A percentile compares a stretch with the other conserved stretches of the same genome.
Conservation (phyloP, 2,329 filamentous ascomycete genomes). For the Nemania sp. region DNA sequence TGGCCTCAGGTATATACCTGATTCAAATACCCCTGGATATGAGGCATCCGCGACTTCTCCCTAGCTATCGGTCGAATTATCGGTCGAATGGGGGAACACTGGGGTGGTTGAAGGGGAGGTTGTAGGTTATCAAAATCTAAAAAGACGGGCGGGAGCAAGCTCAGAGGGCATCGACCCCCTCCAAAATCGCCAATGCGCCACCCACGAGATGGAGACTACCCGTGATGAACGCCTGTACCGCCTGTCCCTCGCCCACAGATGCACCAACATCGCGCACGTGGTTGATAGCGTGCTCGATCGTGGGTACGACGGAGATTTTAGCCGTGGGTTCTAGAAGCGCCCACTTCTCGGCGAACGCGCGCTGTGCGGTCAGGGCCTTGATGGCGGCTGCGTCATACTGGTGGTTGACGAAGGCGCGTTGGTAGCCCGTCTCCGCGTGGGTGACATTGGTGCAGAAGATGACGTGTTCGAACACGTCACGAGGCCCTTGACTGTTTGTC, state of each 20-base stretch:
- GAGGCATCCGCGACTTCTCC: too few species aligned
- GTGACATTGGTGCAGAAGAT: slow-evolving; percentile 82
- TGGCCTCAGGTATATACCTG: too few species aligned
- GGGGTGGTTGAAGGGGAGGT: too few species aligned
- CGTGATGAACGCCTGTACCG: slow-evolving; percentile 57
- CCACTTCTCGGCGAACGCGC: slow-evolving; percentile 58
- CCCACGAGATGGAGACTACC: slow-evolving; percentile 67
- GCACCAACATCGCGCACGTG: slow-evolving; percentile 46
- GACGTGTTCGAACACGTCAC: slow-evolving; percentile 66
- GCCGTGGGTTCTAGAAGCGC: slow-evolving; percentile 49
- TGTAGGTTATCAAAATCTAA: too few species aligned
- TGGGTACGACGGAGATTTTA: slow-evolving; percentile 52
- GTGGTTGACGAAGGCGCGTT: slow-evolving; percentile 60
- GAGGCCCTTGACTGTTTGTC: slow-evolving; percentile 35
- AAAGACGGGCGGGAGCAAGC: too few species aligned
- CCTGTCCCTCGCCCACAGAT: slow-evolving; percentile 38
- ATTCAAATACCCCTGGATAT: too few species aligned
- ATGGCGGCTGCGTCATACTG: slow-evolving; percentile 57
- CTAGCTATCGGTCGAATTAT: too few species aligned
- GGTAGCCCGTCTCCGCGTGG: slow-evolving; percentile 54
- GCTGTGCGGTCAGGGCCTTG: slow-evolving; percentile 55
- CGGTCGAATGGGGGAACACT: too few species aligned
- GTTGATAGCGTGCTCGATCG: slow-evolving; percentile 59
- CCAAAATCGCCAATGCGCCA: slow-evolving; percentile 54
- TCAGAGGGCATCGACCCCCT: slow-evolving; percentile 49